Evolutionary conservation across 495 filamentous ascomycete species (phyloP), one percentile per base, ranked within the genome.

Genomic region (Tuber melanosporum): DNA sequence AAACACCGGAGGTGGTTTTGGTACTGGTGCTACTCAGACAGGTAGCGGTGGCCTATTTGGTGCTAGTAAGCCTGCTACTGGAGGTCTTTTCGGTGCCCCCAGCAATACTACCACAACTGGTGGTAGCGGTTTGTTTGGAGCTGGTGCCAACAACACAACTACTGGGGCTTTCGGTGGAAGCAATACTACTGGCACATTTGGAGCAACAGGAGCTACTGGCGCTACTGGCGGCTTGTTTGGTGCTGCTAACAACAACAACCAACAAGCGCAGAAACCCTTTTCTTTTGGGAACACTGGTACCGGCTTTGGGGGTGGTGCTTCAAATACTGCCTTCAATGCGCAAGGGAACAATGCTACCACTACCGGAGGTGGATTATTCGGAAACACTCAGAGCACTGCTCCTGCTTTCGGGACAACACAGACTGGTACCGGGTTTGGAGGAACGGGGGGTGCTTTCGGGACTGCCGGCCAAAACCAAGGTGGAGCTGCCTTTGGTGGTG

Each of bases 301-400:
- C 52, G 77, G 78, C 32, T 85, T 85, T 79, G 81, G 82, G 8
- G 73, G 83, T 17, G 74, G 80, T 71, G 82, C 83, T 44, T 77
- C 86, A 20, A 86, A 87, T 42, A 87, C 85, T 49, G 88, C 91
- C 22, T 85, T 93, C 15, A 94, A 95, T 80, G 90, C 76, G 80
- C 85, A 74, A 85, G 78, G 89, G 26, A 81, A 77, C 26, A 52
- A 41, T 84, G 78, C 71, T 36, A 70, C 77, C 22, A 73, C 74
- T 36, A 80, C 83, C 14, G 84, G 86, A n/a, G 79, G 85, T 42
- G 85, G 84, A n/a, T 62, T 90, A 42, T 90, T 90, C 75, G 87
- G 87, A 41, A 83, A 81, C 57, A 83, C 82, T 41, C 83, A 84
- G 71, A 77, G 82, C n/a, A 78, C 84, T 14, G 71, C 78, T n/a